Conservation (phyloP, 2,329 filamentous ascomycete species). For the Balansia obtecta region DNA sequence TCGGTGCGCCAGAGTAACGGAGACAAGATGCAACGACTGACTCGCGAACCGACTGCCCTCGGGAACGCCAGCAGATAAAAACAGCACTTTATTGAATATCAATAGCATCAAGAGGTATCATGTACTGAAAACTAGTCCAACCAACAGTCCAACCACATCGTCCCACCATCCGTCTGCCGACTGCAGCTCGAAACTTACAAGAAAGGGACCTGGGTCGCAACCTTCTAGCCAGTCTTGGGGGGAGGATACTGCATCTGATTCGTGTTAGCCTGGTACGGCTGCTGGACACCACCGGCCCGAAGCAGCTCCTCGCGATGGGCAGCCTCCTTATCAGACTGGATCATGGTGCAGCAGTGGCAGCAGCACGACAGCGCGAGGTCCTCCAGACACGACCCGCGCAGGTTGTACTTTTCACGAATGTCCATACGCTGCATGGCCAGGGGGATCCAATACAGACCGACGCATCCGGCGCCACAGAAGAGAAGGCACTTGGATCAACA, state of each 20-base stretch:
- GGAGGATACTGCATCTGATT: slow-evolving; percentile 9
- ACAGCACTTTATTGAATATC: not conserved
- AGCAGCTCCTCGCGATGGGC: slow-evolving; percentile 21
- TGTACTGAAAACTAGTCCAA: not conserved
- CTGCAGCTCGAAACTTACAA: too few species aligned
- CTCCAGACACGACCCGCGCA: slow-evolving; percentile 29
- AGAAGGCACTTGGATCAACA: slow-evolving; percentile 25
- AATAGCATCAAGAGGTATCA: not conserved
- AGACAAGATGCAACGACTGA: too few species aligned
- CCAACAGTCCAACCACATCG: too few species aligned
- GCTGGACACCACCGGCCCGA: slow-evolving; percentile 4
- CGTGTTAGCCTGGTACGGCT: slow-evolving; percentile 12
- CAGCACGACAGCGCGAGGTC: slow-evolving; percentile 32
- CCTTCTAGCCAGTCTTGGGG: not conserved
- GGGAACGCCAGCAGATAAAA: too few species aligned
- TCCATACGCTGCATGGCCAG: slow-evolving; percentile 32
- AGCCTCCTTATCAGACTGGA: slow-evolving; percentile 36
- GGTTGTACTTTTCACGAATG: slow-evolving; percentile 31
- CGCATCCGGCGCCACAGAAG: slow-evolving; percentile 27
- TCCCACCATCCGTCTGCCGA: too few species aligned
- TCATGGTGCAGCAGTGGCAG: slow-evolving; percentile 31
- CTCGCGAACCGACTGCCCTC: too few species aligned
- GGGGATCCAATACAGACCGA: slow-evolving; percentile 29
- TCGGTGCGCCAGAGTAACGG: too few species aligned
- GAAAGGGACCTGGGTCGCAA: not conserved